Conservation (phyloP, 305 asterid species). For the Withania somnifera region DNA sequence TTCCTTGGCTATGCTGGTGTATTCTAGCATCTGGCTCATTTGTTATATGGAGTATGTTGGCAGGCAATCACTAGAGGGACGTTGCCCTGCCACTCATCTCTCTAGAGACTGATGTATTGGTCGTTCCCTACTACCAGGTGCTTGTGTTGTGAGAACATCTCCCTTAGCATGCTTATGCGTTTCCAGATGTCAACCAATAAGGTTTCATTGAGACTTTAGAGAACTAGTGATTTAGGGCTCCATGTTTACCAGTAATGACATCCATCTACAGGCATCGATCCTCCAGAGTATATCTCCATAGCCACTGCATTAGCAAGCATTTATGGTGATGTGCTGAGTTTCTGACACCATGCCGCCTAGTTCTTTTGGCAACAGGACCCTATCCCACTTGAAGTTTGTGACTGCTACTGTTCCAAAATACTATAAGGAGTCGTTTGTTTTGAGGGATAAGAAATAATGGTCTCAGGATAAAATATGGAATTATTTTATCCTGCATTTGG, state of each 20-base stretch:
- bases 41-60: neutral
- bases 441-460: neutral
- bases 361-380: no score
- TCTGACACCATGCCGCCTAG: no score
- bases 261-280: no score
- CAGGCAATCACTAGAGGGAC: neutral
- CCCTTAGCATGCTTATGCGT: neutral
- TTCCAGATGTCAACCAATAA: neutral
- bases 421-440: neutral
- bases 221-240: no score
- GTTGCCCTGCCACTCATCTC: neutral
- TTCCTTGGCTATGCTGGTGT: neutral
- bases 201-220: no score
- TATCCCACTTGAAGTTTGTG: no score
- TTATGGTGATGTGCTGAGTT: no score
- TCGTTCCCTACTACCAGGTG: neutral
- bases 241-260: no score
- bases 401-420: no score
- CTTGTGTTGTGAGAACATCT: neutral
- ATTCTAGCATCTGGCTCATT: neutral
- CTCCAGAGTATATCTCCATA: no score
- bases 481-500: neutral
- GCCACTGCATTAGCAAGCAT: no score
- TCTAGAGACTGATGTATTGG: neutral
- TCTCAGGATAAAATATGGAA: neutral